Base-by-base conservation (phyloP, 306 rosid genomes). In the Quillaja saponaria region DNA sequence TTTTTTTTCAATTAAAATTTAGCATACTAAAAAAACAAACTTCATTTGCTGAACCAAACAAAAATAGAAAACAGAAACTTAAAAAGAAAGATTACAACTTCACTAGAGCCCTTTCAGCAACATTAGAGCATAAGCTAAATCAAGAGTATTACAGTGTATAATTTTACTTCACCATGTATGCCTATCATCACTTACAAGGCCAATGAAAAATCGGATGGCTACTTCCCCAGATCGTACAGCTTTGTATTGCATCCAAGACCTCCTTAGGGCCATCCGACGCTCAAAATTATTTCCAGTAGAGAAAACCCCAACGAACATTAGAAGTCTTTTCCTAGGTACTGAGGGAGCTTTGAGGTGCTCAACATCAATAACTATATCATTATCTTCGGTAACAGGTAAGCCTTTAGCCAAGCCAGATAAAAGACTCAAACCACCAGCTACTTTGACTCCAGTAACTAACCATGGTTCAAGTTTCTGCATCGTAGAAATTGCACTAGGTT, bases 391-490 rank as follows among this genome's bases (percentile, higher is more conserved):
- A 64, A 84, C 86, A 44, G 97, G 97, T 57, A 91, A 84, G 57
- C 88, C 97, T 84, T 84, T 91, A 39, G 97, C 97, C 68, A 91
- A 72, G 55, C 78, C 79, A n/a, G 96, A 91, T 63, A 91, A 75
- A 41, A 86, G 55, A 74, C 66, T 76, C 67, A 91, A 65, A 66
- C 82, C 80, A 33, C 96, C 95, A 10, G 78, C 63, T 53, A 84
- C 85, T 73, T 81, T 82, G 71, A 88, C 69, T 61, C 64, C 77
- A 76, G 69, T 77, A 65, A 88, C 96, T 53, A 74, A 77, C 92
- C 97, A 91, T 7, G 96, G 97, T 63, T 88, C 97, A 63, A 91
- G 88, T 68, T 84, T 91, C 96, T 88, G 95, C 89, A 80, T 68
- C 54, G 74, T 44, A 68, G 57, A 78, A 68, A 63, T 18, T 6